Conservation (phyloP, 495 filamentous ascomycete species). For the Neurospora pannonica region DNA sequence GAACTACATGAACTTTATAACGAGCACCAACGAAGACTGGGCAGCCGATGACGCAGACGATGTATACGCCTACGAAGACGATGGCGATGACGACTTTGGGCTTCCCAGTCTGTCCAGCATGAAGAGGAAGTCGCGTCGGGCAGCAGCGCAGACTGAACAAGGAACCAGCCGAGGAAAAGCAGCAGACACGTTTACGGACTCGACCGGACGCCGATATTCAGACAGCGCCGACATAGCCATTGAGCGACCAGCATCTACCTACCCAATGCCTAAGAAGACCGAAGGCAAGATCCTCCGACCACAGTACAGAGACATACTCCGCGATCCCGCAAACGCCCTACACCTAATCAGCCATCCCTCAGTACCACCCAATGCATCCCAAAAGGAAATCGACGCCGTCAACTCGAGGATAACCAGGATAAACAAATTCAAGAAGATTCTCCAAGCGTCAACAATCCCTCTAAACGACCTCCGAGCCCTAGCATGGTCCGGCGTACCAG, state of each 20-base stretch:
- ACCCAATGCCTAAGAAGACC: conserved; percentile 75
- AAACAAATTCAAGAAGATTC: conserved; percentile 94
- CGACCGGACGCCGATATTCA: conserved; percentile 38
- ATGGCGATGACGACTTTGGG: conserved; percentile 89
- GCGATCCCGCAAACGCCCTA: conserved; percentile 89
- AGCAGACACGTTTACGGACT: conserved; percentile 10
- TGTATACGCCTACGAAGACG: conserved; percentile 59
- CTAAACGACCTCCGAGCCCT: conserved; percentile 71
- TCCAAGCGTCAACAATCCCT: conserved; percentile 84
- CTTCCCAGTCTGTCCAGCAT: conserved; percentile 83
- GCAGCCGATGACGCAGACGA: conserved; percentile 56
- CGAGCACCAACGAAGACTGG: conserved; percentile 70
- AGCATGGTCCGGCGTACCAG: conserved; percentile 88
- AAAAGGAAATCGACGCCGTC: conserved; percentile 80
- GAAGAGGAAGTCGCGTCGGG: conserved; percentile 57
- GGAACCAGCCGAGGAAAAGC: conserved; percentile 3
- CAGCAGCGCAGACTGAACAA: conserved; percentile 29
- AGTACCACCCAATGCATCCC: conserved; percentile 60
- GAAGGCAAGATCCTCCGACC: conserved; percentile 93
- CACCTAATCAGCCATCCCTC: conserved; percentile 87
- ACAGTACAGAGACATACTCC: conserved; percentile 93
- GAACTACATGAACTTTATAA: conserved; percentile 68
- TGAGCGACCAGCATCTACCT: conserved; percentile 76
- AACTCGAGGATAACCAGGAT: conserved; percentile 85
- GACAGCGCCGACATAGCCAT: conserved; percentile 88